These are phyloP conservation scores for Arachnomyces sp. DNA, from an alignment of 2,329 filamentous ascomycete genomes.

Conservation along the genomic window DNA sequence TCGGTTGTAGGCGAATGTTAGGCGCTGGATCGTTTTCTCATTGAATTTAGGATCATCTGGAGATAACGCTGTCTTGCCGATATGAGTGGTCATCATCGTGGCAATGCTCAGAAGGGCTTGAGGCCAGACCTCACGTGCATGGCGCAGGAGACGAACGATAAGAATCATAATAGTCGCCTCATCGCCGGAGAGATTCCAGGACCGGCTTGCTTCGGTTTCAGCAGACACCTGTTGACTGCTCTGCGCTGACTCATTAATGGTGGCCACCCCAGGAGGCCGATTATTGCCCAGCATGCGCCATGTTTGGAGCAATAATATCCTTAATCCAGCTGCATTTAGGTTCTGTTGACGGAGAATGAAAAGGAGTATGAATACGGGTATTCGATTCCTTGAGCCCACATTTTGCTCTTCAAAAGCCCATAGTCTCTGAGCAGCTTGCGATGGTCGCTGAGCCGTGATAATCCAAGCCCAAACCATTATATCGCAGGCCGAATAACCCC, in stretches of 20 bases:
- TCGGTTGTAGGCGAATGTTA: constrained; percentile 42
- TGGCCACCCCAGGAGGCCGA: constrained; percentile 11
- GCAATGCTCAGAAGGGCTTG: constrained; percentile 37
- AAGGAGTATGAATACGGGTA: constrained; percentile 42
- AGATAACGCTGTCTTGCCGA: constrained; percentile 13
- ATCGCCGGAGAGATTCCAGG: constrained; percentile 17
- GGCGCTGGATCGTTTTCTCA: constrained; percentile 17
- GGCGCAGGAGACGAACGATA: constrained; percentile 42
- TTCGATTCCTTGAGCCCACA: constrained; percentile 8
- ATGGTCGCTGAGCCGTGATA: constrained; percentile 28
- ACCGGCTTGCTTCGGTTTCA: constrained; percentile 1
- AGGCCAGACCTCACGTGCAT: constrained; percentile 45
- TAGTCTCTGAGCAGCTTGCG: constrained; percentile 30
- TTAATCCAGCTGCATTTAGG: constrained; percentile 36
- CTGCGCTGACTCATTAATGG: not conserved
- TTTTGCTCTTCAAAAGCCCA: constrained; percentile 21
- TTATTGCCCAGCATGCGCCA: constrained; percentile 27
- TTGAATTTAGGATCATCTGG: constrained; percentile 3
- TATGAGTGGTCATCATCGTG: constrained; percentile 29
- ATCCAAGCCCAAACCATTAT: constrained; percentile 43
- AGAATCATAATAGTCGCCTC: constrained; percentile 30
- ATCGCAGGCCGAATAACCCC: constrained; percentile 31
- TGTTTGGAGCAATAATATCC: constrained; percentile 34
- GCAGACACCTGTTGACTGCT: no score
- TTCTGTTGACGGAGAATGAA: constrained; percentile 39